Conservation (phyloP, 179 eudicot species). For the Nepenthes alata region DNA sequence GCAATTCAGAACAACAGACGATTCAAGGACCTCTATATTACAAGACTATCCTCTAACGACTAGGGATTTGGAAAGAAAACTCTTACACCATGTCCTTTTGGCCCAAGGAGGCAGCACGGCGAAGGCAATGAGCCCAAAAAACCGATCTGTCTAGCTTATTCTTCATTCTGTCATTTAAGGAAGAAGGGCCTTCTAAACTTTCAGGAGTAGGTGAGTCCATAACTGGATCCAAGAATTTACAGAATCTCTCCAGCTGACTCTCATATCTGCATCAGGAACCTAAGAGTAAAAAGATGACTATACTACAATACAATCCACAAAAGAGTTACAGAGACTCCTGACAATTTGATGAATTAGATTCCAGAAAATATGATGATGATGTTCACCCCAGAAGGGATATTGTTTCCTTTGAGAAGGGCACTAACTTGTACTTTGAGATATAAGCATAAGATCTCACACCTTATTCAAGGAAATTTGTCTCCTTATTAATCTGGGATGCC, state of each 20-base stretch:
- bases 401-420: no score
- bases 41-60: background rate
- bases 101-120: conserved; percentile 62
- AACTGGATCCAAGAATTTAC: conserved; percentile 78
- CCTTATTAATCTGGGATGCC: no score
- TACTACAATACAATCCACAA: background rate
- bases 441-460: no score
- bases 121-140: conserved; percentile 75
- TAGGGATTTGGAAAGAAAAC: conserved; percentile 1
- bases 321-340: no score
- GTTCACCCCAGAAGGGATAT: no score
- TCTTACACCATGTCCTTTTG: conserved; percentile 89
- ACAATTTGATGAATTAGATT: no score
- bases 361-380: no score
- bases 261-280: conserved; percentile 45
- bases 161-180: conserved; percentile 49
- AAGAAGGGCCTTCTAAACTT: conserved; percentile 37
- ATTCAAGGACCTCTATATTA: background rate
- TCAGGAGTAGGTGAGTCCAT: conserved; percentile 82
- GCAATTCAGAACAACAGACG: background rate
- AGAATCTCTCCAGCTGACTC: conserved; percentile 73
- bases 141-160: conserved; percentile 52
- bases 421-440: no score
- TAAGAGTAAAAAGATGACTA: conserved; percentile 3
- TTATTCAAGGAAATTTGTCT: no score